Base-by-base conservation (phyloP, 192 early-diverging fungal genomes). In the Umbelopsis ramanniana region DNA sequence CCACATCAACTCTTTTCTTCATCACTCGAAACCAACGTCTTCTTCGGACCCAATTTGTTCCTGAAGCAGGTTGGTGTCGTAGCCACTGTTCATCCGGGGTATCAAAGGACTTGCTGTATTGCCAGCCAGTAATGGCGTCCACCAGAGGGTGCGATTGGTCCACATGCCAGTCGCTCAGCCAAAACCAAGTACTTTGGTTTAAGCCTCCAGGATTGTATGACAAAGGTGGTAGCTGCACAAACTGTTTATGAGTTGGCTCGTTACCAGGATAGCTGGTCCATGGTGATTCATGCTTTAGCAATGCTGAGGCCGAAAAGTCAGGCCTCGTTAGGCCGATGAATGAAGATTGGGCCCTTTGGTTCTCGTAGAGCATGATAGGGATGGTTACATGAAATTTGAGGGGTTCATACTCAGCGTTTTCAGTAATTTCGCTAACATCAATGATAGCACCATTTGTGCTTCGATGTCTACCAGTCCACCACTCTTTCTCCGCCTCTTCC, bases 401-500 rank as follows among this genome's bases (percentile, higher is more conserved):
- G 4, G 29, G 33, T 15, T 63, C 57, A 37, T 63, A 63, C 4
- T 63, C 33, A 17, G 15, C 8, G 26, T 63, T 37, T n/a, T 8
- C 33, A 29, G 57, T 63, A 0, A 63, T 38, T 8, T 63, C 24
- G 4, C 5, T 8, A 14, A 63, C 57, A 63, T 63, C 57, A 0
- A 35, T 26, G 7, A 63, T 17, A 3, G 57, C 57, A 37, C 57
- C 57, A 12, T 37, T 63, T 14, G 57, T 63, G 11, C 26, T 63
- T n/a, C 57, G 57, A 17, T 26, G 24, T 19, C 29, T 63, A 7
- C 57, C 57, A 5, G 57, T 37, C 81, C 84, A 86, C 77, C 82
- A 80, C 10, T 75, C 69, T 33, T 81, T 80, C 45, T 91, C 89
- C 12, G 89, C 79, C 10, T 70, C 80, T 50, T 86, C 78, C 5